A percentile compares a stretch with the other conserved stretches of the same genome.
Conservation (phyloP, 73 alveolate species). For the Vitrella brassicaformis region DNA sequence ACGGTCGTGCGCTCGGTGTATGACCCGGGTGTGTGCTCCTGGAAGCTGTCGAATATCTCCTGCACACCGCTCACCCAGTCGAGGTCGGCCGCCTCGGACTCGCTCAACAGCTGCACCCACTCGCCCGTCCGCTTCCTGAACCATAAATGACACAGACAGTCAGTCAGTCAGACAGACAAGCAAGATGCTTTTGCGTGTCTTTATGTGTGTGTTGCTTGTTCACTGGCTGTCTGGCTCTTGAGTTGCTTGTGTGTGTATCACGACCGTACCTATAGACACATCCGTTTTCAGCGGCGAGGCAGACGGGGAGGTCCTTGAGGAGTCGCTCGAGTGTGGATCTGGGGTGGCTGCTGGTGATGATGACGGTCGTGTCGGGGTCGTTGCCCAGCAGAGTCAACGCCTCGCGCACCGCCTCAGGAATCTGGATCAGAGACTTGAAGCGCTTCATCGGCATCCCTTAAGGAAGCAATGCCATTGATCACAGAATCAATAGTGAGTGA, state of each 20-base stretch:
- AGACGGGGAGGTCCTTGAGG: constrained; percentile 3
- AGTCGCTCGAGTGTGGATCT: background rate
- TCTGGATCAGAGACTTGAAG: background rate
- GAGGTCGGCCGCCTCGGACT: constrained; percentile 4
- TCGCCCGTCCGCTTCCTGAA: background rate
- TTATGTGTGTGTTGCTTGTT: too few species aligned
- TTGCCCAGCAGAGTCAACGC: background rate
- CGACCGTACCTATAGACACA: background rate
- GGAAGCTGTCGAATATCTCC: constrained; percentile 4
- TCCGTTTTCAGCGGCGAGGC: constrained; percentile 9
- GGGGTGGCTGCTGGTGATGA: constrained; percentile 2
- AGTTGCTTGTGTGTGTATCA: too few species aligned
- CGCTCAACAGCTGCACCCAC: constrained; percentile 11
- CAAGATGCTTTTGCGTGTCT: background rate
- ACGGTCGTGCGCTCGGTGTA: background rate
- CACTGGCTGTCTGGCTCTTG: too few species aligned
- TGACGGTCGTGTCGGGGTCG: background rate
- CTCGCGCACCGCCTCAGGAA: background rate
- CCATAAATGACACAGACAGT: background rate
- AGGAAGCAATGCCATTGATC: too few species aligned
- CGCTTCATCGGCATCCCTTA: background rate
- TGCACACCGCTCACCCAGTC: constrained; percentile 11
- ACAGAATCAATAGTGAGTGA: background rate
- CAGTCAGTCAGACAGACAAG: background rate
- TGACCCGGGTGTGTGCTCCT: constrained; percentile 15